phyloP scores from a whole-genome alignment of 192 early-diverging fungal species.

The Coemansia reversa region DNA sequence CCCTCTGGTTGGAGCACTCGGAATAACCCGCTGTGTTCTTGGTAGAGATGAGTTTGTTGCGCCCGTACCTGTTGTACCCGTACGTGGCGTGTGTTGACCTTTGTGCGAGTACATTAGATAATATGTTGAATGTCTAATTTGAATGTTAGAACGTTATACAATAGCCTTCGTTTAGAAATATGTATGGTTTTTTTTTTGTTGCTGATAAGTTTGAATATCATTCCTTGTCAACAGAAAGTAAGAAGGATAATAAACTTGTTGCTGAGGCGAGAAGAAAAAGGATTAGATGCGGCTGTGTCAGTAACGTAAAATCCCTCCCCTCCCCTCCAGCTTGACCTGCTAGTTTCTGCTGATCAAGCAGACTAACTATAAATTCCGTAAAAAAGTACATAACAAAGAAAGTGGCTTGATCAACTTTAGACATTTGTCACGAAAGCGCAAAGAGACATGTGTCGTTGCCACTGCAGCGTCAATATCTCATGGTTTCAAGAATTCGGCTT shows the following conservation, averaged over 20 bases:
- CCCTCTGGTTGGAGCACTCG: not conserved
- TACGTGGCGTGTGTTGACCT: not conserved
- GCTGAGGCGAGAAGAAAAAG: not conserved
- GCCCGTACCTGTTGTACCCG: not conserved
- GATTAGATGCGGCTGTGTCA: not conserved
- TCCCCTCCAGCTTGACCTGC: not conserved
- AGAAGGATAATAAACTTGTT: not conserved
- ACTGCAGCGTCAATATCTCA: no score
- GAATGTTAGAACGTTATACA: not conserved
- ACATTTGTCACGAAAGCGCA: no score
- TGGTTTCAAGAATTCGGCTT: no score
- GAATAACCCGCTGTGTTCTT: not conserved
- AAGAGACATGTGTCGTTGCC: no score
- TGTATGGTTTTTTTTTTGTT: not conserved
- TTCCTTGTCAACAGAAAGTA: not conserved
- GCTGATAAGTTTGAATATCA: not conserved
- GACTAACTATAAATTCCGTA: not conserved
- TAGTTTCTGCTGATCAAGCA: not conserved
- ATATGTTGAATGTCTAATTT: not conserved
- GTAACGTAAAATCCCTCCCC: not conserved
- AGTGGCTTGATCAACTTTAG: no score
- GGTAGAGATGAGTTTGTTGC: not conserved
- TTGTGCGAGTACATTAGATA: not conserved
- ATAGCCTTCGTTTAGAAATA: not conserved
- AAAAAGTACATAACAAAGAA: no score